Conservation (phyloP, 176 grass and related monocot genomes). For the Oryza glumipatula region DNA sequence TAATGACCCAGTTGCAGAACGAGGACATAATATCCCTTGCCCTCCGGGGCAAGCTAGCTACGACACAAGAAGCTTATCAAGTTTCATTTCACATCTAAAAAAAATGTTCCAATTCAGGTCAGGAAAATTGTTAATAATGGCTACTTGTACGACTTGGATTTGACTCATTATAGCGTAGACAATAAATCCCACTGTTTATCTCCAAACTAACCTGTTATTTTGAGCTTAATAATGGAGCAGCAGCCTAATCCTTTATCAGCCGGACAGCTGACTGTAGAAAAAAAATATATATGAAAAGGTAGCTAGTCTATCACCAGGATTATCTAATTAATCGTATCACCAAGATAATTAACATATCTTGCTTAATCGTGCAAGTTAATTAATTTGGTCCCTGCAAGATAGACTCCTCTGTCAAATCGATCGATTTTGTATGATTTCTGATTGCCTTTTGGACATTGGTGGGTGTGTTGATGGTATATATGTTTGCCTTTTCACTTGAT, state of each 20-base stretch:
- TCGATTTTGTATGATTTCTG: not conserved
- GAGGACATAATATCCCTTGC: not conserved
- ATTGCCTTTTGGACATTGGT: not conserved
- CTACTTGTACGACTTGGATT: slow-evolving; percentile 30
- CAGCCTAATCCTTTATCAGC: not conserved
- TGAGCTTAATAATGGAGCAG: not conserved
- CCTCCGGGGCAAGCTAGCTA: slow-evolving; percentile 4
- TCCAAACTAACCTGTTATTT: not conserved
- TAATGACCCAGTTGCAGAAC: slow-evolving; percentile 24
- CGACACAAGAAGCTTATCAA: not conserved
- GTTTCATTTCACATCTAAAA: not conserved
- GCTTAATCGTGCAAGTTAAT: slow-evolving; percentile 31
- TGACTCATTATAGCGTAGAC: slow-evolving; percentile 17
- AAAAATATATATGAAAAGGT: not conserved
- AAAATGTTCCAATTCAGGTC: not conserved
- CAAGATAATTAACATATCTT: not conserved
- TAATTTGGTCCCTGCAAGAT: slow-evolving; percentile 15
- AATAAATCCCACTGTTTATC: not conserved
- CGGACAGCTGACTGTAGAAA: not conserved
- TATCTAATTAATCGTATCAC: not conserved
- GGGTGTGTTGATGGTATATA: not conserved
- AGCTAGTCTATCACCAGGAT: not conserved
- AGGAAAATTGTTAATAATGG: not conserved
- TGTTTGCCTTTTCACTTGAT: not conserved
- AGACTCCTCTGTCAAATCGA: slow-evolving; percentile 21